Evolutionary conservation across 1,284 basidiomycete species (phyloP), one percentile per base, ranked within the genome.

Genomic region (Butyriboletus appendiculatus): DNA sequence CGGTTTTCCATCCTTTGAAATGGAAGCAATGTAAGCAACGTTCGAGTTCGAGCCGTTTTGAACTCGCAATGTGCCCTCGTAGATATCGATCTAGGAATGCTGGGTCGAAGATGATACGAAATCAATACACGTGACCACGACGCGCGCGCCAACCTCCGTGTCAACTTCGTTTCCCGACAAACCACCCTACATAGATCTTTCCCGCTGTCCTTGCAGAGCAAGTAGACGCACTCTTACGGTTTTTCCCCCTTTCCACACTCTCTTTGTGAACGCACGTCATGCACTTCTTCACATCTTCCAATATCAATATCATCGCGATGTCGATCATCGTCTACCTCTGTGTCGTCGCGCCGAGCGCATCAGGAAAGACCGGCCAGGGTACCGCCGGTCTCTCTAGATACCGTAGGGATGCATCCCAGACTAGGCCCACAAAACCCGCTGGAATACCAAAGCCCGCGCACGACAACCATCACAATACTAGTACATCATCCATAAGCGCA

Each of bases 91-190:
- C n/a, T n/a, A n/a, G n/a, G n/a, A n/a, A n/a, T n/a, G 24, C 24
- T 24, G 24, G 24, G 24, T 2, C 24, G 24, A 24, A 24, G 24
- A 26, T 9, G 30, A 12, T 12, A 5, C 4, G 8, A 57, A 58
- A 61, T 60, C 54, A 58, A 32, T 52, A 2, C 57, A 58, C 59
- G 57, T 58, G 57, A 58, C 47, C 16, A 33, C 34, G 37, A 49
- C 45, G 45, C 48, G 46, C 10, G 8, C 16, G 47, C n/a, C 34
- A 20, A 46, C 44, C 26, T 10, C 9, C 14, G 7, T 20, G 14
- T 45, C 41, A 28, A 47, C 44, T 48, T 48, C 44, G 14, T 46
- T 20, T 14, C 24, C 24, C 24, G 7, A 45, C 45, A 18, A 16
- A 47, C 26, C 46, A 18, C 20, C 4, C 34, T 16, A 35, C 33